Conservation (phyloP, 345 rosid genomes). For the Brassica incana region DNA sequence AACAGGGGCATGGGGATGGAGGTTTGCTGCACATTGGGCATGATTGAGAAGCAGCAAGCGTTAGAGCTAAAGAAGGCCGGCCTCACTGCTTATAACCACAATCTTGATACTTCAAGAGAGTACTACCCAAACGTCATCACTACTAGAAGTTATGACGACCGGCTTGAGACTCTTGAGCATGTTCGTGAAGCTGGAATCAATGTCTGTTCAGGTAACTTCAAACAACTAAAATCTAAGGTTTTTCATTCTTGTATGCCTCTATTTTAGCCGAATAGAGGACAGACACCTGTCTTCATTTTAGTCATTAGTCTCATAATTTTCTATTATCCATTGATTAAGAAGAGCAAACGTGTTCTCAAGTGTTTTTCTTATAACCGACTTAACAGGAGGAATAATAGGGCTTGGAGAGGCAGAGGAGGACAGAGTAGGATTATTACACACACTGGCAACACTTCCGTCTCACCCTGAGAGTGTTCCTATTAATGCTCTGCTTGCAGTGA, state of each 20-base stretch:
- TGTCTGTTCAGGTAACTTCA: slow-evolving; percentile 85
- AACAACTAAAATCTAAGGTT: not conserved
- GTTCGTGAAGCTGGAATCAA: slow-evolving; percentile 96
- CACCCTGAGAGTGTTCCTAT: slow-evolving; percentile 99
- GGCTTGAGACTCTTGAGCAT: slow-evolving; percentile 76
- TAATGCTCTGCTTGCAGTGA: slow-evolving; percentile 83
- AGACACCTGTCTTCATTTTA: too few species aligned
- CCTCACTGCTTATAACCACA: slow-evolving; percentile 96
- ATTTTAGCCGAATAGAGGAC: too few species aligned
- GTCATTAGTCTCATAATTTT: too few species aligned
- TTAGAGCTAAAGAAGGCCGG: slow-evolving; percentile 95
- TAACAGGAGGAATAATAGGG: slow-evolving; percentile 93
- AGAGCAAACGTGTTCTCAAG: not conserved
- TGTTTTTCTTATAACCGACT: slow-evolving; percentile 13
- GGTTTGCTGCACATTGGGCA: slow-evolving; percentile 97
- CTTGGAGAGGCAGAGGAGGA: slow-evolving; percentile 98
- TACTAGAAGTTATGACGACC: slow-evolving; percentile 87
- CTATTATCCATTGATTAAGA: not conserved
- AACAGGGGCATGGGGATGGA: slow-evolving; percentile 98
- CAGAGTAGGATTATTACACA: slow-evolving; percentile 86
- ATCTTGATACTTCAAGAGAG: slow-evolving; percentile 96
- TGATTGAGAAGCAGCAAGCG: slow-evolving; percentile 98
- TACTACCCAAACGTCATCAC: slow-evolving; percentile 85
- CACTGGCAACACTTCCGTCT: slow-evolving; percentile 83
- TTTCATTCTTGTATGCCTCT: too few species aligned